Conservation (phyloP, 768 basidiomycete genomes). For the Cubamyces lactineus region DNA sequence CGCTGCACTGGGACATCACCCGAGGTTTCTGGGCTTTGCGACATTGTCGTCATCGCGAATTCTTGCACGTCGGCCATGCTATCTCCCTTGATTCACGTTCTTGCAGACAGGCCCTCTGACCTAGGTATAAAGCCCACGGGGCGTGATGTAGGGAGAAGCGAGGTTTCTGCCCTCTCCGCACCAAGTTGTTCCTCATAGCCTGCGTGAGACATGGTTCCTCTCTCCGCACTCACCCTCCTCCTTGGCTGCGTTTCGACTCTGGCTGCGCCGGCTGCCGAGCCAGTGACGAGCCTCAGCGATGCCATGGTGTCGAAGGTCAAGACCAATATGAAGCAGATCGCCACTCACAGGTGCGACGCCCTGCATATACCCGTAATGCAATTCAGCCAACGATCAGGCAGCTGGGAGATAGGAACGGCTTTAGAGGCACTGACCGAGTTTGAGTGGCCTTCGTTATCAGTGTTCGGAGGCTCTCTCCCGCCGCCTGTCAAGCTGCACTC, state of each 20-base stretch:
- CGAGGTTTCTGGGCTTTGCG: slow-evolving; percentile 10
- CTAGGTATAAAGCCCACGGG: neutral
- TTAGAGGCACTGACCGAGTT: slow-evolving; percentile 60
- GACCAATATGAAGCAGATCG: slow-evolving; percentile 32
- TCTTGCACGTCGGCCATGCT: slow-evolving; percentile 10
- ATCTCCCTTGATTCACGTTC: neutral
- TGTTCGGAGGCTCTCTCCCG: slow-evolving; percentile 47
- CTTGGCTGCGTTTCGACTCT: neutral
- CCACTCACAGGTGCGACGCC: slow-evolving; percentile 31
- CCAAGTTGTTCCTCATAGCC: neutral
- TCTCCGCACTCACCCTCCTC: slow-evolving; percentile 9
- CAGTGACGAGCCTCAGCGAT: slow-evolving; percentile 29
- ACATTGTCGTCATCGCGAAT: slow-evolving; percentile 5
- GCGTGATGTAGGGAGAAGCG: neutral
- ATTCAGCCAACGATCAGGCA: slow-evolving; percentile 26
- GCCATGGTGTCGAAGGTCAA: slow-evolving; percentile 33
- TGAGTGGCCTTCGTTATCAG: slow-evolving; percentile 51
- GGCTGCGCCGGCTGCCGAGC: slow-evolving; percentile 19
- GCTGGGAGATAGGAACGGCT: slow-evolving; percentile 65
- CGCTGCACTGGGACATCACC: neutral
- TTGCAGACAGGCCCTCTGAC: neutral
- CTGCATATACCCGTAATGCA: neutral
- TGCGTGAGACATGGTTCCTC: slow-evolving; percentile 12
- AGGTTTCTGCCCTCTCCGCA: neutral
- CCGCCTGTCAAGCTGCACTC: slow-evolving; percentile 42